Conservation (phyloP, 495 filamentous ascomycete species). For the Penicillium psychrofluorescens region DNA sequence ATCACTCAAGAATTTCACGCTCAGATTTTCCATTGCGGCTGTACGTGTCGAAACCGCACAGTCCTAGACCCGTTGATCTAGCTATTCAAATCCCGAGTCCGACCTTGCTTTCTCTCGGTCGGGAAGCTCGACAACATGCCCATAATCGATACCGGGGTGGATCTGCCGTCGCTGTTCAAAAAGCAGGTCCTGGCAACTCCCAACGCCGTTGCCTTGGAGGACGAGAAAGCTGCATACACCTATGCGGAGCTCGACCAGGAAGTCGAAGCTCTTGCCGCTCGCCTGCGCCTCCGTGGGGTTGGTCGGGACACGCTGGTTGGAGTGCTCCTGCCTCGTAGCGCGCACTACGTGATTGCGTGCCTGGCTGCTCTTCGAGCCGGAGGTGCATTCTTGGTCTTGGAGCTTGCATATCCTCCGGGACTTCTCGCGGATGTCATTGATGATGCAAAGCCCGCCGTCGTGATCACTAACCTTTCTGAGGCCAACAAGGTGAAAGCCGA, state of each 20-base stretch:
- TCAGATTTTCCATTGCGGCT: no score
- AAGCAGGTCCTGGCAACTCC: conserved; percentile 52
- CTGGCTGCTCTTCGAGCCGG: conserved; percentile 59
- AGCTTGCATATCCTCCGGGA: conserved; percentile 59
- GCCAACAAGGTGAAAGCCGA: conserved; percentile 48
- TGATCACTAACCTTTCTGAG: conserved; percentile 51
- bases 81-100: neutral
- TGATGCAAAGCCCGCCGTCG: conserved; percentile 54
- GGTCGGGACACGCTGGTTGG: conserved; percentile 56
- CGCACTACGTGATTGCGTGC: conserved; percentile 64
- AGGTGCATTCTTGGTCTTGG: conserved; percentile 63
- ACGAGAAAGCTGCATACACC: conserved; percentile 46
- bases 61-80: neutral
- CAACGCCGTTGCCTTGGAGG: conserved; percentile 53
- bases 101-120: neutral
- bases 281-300: conserved; percentile 51
- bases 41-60: no score
- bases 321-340: conserved; percentile 57
- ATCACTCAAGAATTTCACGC: no score
- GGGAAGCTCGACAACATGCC: conserved; percentile 26
- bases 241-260: conserved; percentile 55
- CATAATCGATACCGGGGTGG: conserved; percentile 54
- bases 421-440: conserved; percentile 60
- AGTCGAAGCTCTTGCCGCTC: conserved; percentile 45
- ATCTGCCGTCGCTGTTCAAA: conserved; percentile 53